Evolutionary conservation across 1,139 yeast genomes (phyloP).

Genomic region (Yamadazyma triangularis): DNA sequence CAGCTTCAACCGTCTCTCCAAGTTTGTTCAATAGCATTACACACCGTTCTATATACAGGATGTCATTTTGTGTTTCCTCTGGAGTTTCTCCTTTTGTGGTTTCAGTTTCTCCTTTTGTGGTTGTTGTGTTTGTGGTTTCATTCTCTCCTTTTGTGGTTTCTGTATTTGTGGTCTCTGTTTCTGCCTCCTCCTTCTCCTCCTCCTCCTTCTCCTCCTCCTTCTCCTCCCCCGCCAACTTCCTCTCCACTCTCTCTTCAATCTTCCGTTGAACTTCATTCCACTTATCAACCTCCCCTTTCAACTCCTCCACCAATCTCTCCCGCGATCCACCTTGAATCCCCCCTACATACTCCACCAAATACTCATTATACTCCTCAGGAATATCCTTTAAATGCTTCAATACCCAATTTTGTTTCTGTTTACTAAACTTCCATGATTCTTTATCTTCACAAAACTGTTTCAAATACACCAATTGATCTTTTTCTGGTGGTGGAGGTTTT

Average conservation of each 20-base stretch:
- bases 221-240: conserved; percentile 32
- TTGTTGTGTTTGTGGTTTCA: neutral
- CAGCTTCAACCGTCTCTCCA: too few relatives aligned
- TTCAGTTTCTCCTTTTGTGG: neutral
- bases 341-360: conserved; percentile 53
- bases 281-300: conserved; percentile 39
- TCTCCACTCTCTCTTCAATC: conserved; percentile 35
- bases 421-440: conserved; percentile 83
- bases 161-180: too few relatives aligned
- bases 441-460: conserved; percentile 59
- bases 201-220: conserved; percentile 16
- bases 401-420: conserved; percentile 93
- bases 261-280: conserved; percentile 55
- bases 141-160: neutral
- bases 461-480: conserved; percentile 75
- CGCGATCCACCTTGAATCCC: conserved; percentile 75
- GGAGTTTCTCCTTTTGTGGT: too few relatives aligned
- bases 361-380: conserved; percentile 53
- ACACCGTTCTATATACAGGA: too few relatives aligned
- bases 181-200: conserved; percentile 14
- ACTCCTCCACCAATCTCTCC: conserved; percentile 51
- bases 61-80: too few relatives aligned
- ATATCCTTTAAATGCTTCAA: conserved; percentile 59
- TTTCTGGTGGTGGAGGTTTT: conserved; percentile 71
- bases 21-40: too few relatives aligned